Conservation (phyloP, 2,329 filamentous ascomycete species). For the Penicillium sp. region DNA sequence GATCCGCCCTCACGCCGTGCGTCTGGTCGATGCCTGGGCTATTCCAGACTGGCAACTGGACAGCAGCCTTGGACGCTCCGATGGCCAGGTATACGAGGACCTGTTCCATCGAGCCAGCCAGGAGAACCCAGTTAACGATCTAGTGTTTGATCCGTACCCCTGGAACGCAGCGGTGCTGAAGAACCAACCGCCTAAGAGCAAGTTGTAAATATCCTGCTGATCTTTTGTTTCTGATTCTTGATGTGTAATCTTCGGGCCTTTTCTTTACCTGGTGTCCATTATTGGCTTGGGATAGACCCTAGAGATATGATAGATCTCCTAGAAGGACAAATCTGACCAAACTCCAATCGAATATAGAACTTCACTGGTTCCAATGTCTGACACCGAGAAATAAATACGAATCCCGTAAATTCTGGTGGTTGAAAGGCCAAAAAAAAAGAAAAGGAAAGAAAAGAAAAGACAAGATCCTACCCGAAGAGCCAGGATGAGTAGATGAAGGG, state of each 20-base stretch:
- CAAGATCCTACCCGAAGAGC: no score
- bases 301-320: no score
- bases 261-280: no score
- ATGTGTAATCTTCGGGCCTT: constrained; percentile 9
- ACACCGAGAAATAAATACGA: no score
- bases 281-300: no score
- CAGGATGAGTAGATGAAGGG: no score
- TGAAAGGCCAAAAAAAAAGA: no score
- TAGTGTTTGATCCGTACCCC: constrained; percentile 71
- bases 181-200: constrained; percentile 45
- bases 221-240: constrained; percentile 9
- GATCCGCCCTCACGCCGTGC: constrained; percentile 69
- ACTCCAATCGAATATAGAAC: no score
- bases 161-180: constrained; percentile 60
- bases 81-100: constrained; percentile 75
- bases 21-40: constrained; percentile 70
- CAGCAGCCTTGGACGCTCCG: constrained; percentile 64
- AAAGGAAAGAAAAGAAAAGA: no score
- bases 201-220: constrained; percentile 30
- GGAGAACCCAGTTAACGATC: constrained; percentile 69
- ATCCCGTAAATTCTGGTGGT: no score
- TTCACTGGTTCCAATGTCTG: no score
- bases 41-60: constrained; percentile 78
- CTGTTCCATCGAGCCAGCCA: constrained; percentile 70
- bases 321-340: no score